Base-by-base conservation (phyloP, 495 filamentous ascomycete genomes). In the Penicillium alfredii region DNA sequence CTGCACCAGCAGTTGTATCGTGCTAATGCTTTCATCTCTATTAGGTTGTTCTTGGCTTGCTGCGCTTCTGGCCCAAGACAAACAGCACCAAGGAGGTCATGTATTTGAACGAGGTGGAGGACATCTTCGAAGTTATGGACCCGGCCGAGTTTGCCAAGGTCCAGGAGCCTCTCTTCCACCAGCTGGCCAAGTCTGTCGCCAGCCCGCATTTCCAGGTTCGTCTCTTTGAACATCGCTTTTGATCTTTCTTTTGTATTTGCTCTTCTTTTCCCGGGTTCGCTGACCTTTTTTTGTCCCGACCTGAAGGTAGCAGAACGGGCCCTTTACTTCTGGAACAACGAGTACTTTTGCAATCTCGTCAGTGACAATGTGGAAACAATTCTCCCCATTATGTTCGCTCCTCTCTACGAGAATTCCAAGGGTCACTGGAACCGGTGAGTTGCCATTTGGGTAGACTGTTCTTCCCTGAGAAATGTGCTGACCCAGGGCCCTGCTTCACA, bases 71-170 rank as follows among this genome's bases (percentile, higher is more conserved):
- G 92, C 92, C 92, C 15, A 99, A 99, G 69, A 86, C 89, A 34
- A 99, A 99, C 59, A 97, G 93, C 58, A 97, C 93, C 8, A 99
- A 99, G 58, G 92, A 99, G 58, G 92, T 99, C 49, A 99, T 99
- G 92, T 99, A 88, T 62, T 71, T 99, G 50, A 99, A 99, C 50
- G 92, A 99, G 56, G 93, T 99, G 6, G 92, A 99, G 57, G 92
- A 99, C 56, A 99, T 97, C 39, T 99, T 99, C 51, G 92, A 99
- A 69, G 92, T 99, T 22, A 99, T 99, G 92, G 92, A 99, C 52
- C 92, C 92, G 4, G 87, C 84, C 25, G 93, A 99, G 61, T 99
- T 99, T 51, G 88, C 88, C 35, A 99, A 97, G 64, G 90, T 99
- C 19, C 92, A 99, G 63, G 92, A 95, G 46, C 89, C 89, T 11